Base-by-base conservation (phyloP, 331 rosid genomes). In the Prunus yedoensis region DNA sequence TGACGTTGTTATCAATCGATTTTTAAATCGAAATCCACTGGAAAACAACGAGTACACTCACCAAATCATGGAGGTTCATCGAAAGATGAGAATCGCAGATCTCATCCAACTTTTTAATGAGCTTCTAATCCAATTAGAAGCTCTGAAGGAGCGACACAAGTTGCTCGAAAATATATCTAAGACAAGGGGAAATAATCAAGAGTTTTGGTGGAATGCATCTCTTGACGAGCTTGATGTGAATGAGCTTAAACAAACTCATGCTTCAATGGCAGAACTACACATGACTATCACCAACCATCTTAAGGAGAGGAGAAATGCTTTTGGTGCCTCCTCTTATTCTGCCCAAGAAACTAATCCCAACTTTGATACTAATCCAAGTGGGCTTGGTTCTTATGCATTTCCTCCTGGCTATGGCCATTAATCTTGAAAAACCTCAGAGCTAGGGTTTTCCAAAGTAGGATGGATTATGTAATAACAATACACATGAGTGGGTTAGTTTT, bases 201-300 rank as follows among this genome's bases (percentile, higher is more conserved):
- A 82, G 21, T n/a, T 15, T 1, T 84, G 88, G 84, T 82, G 86
- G 89, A 79, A 73, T 11, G 63, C 52, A 28, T 77, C 80, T 0
- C 1, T 76, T 0, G 74, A 85, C 1, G 78, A 70, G 21, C 53
- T 85, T 32, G 38, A 49, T 6, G 13, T 43, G 16, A 66, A 57
- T 2, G 70, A 63, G 18, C 72, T 83, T 18, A 41, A 52, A 4
- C 41, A 65, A 21, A 11, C 58, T 17, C 18, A 70, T 2, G 67
- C 1, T 1, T 64, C 43, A 18, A 8, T 65, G 0, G 64, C 13
- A 28, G 63, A 66, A 9, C 46, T 85, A 5, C 67, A 69, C 14
- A 12, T 20, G 2, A 65, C 57, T n/a, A 30, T 70, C n/a, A 17
- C 23, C 3, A 25, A 56, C 72, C 58, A 74, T n/a, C 8, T 79